Evolutionary conservation across 345 rosid species (phyloP).

Genomic region (Firmiana major): DNA sequence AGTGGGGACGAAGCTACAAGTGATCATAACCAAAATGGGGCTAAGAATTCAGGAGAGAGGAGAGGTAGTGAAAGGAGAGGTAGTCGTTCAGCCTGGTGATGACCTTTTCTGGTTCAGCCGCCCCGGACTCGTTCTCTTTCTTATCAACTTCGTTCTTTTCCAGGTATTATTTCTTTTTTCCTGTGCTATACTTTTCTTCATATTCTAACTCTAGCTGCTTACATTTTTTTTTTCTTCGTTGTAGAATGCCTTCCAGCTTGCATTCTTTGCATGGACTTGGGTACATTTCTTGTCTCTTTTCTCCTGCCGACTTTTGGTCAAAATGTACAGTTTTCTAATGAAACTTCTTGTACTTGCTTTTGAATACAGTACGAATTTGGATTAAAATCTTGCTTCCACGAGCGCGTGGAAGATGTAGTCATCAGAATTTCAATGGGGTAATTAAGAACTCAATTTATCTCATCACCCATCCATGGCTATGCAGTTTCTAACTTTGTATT

Average conservation of each 20-base stretch:
- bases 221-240: neutral
- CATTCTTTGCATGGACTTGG: slow-evolving; percentile 80
- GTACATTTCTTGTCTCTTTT: slow-evolving; percentile 28
- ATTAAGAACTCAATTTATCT: neutral
- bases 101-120: slow-evolving; percentile 90
- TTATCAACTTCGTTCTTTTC: slow-evolving; percentile 82
- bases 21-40: slow-evolving; percentile 86
- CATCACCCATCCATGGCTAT: neutral
- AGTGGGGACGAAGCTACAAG: slow-evolving; percentile 85
- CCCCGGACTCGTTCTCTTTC: slow-evolving; percentile 73
- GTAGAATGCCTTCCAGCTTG: slow-evolving; percentile 90
- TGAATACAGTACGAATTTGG: slow-evolving; percentile 55
- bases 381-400: slow-evolving; percentile 60
- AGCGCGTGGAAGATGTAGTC: slow-evolving; percentile 38
- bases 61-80: slow-evolving; percentile 72
- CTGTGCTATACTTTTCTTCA: neutral
- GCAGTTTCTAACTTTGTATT: neutral
- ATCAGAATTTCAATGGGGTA: slow-evolving; percentile 80
- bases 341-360: neutral
- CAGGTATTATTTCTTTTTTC: slow-evolving; percentile 41
- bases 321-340: neutral
- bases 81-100: slow-evolving; percentile 77
- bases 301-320: neutral
- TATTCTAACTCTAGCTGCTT: neutral
- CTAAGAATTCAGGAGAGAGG: slow-evolving; percentile 69